Evolutionary conservation across 192 early-diverging fungal species (phyloP), one percentile per base, ranked within the genome.

Genomic region (Backusella sp.): DNA sequence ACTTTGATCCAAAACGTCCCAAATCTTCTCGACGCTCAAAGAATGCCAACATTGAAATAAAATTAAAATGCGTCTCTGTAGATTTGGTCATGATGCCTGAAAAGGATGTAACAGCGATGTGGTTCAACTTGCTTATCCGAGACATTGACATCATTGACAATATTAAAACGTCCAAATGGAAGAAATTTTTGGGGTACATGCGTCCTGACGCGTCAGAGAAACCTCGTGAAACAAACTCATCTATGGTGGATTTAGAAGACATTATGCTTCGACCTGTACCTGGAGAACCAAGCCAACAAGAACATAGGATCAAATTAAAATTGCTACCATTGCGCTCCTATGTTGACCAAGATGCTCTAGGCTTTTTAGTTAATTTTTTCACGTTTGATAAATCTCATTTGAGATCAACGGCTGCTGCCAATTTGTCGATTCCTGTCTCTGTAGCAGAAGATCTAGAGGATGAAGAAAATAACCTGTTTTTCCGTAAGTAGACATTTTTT

Each of bases 291-390:
- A 84, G 82, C 4, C 86, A 90, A 68, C 91, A 94, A 77, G 82
- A 90, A 41, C 76, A 87, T 49, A 85, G 86, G 7, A 49, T 87
- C 1, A 79, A 94, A 80, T 82, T 93, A 14, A 83, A 82, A 53
- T 68, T 96, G 42, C 86, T 94, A 34, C 97, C 97, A 1, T 56
- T 99, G 39, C 86, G 95, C 32, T 89, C 96, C 75, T 93, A 95
- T 73, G 88, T 99, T 37, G 96, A 99, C 82, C 96, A 98, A 82
- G 96, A 99, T 78, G 93, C 96, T 2, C 81, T 99, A 15, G 84
- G 88, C 4, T 97, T 94, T 81, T 75, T 97, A 74, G 87, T 95
- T 35, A 78, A 84, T 11, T 98, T 95, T 84, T 94, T 97, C 86
- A 82, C 88, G 1, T 89, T 88, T 66, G 82, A 84, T n/a, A 76